A percentile compares a stretch with the other conserved stretches of the same genome.
phyloP scores from a whole-genome alignment of 1,284 basidiomycete species.

The Cryptococcus sp. region DNA sequence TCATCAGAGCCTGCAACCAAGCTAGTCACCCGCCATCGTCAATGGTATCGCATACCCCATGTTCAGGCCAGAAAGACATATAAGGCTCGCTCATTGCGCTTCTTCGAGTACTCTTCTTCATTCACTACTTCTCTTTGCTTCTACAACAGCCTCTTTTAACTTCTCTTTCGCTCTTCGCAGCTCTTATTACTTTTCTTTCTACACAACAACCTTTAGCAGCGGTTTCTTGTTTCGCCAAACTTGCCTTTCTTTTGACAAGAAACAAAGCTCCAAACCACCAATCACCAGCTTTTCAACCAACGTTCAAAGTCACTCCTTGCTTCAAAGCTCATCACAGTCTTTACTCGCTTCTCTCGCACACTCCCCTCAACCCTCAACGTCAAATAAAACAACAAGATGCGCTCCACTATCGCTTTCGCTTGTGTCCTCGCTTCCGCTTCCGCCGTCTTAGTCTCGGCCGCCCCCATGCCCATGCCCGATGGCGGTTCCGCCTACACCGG shows the following conservation, averaged over 20 bases:
- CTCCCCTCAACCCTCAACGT: not conserved
- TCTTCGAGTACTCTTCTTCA: conserved; percentile 4
- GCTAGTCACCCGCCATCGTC: not conserved
- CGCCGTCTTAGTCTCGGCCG: conserved; percentile 21
- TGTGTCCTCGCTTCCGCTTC: conserved; percentile 19
- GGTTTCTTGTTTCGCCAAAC: not conserved
- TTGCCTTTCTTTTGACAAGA: conserved; percentile 16
- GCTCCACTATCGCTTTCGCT: conserved; percentile 24
- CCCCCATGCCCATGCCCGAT: conserved; percentile 13
- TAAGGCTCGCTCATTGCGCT: not conserved
- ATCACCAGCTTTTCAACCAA: too few species aligned
- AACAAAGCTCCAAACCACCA: conserved; percentile 10
- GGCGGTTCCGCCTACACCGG: conserved; percentile 29
- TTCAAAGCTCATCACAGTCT: conserved; percentile 14
- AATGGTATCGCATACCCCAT: not conserved
- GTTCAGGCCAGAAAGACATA: not conserved
- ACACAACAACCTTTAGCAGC: conserved; percentile 8
- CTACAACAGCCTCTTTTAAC: conserved; percentile 2
- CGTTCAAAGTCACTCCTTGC: conserved; percentile 1
- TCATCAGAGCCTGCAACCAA: too few species aligned
- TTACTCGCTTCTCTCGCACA: conserved; percentile 1
- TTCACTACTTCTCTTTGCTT: conserved; percentile 11
- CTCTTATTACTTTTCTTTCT: not conserved
- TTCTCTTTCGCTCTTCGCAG: conserved; percentile 5
- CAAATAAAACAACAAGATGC: conserved; percentile 18